Conservation (phyloP, 176 grass and related monocot genomes). For the Lolium perenne region DNA sequence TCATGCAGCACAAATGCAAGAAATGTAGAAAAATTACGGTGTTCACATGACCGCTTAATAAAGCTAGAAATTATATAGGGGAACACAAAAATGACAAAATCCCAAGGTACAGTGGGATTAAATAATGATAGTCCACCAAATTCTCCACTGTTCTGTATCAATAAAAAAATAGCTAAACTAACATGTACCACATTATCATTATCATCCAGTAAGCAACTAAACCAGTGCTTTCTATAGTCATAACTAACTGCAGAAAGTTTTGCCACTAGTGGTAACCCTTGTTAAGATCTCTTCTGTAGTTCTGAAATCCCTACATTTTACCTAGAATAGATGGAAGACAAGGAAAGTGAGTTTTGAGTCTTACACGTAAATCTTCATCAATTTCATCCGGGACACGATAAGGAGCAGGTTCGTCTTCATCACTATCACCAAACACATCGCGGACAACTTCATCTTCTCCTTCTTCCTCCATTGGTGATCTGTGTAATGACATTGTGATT, state of each 20-base stretch:
- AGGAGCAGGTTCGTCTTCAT: conserved; percentile 84
- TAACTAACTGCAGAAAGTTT: conserved; percentile 17
- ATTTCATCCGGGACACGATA: conserved; percentile 69
- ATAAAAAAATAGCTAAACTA: not conserved
- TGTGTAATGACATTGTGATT: conserved; percentile 44
- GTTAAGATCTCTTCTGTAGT: conserved; percentile 11
- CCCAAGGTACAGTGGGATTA: not conserved
- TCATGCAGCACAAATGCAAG: conserved; percentile 30
- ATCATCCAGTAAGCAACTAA: conserved; percentile 13
- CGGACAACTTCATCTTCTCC: conserved; percentile 80
- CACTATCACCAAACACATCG: conserved; percentile 93
- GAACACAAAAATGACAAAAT: not conserved
- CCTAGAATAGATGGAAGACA: not conserved
- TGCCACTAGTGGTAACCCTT: conserved; percentile 5
- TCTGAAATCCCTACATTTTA: conserved; percentile 22
- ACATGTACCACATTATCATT: conserved; percentile 3
- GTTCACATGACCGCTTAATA: conserved; percentile 3
- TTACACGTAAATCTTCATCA: conserved; percentile 83
- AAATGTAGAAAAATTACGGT: conserved; percentile 16
- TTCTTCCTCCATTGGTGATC: conserved; percentile 59
- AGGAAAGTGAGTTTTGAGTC: conserved; percentile 22
- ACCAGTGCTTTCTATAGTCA: not conserved
- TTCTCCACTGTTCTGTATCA: not conserved
- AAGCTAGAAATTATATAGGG: conserved; percentile 28
- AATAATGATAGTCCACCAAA: not conserved